Conservation (phyloP, 768 basidiomycete genomes). For the Megacollybia marginata region DNA sequence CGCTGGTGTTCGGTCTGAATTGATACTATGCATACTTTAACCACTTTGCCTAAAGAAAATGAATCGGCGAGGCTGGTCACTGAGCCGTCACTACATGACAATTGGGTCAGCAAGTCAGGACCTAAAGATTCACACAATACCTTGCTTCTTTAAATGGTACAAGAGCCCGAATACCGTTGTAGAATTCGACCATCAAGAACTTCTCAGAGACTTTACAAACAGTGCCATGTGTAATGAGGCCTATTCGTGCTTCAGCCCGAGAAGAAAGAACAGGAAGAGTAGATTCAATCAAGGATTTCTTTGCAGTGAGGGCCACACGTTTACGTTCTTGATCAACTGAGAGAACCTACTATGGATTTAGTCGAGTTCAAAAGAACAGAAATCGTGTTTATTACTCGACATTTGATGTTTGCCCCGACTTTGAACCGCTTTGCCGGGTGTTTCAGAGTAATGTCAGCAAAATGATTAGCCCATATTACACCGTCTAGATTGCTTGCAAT, state of each 20-base stretch:
- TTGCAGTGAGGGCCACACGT: slow-evolving; percentile 81
- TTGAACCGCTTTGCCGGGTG: slow-evolving; percentile 92
- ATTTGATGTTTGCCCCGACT: slow-evolving; percentile 73
- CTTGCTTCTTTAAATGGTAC: slow-evolving; percentile 78
- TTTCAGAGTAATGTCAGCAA: slow-evolving; percentile 90
- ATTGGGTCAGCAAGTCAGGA: slow-evolving; percentile 3
- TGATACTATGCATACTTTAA: slow-evolving; percentile 74
- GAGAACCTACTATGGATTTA: slow-evolving; percentile 48
- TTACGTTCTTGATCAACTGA: slow-evolving; percentile 75
- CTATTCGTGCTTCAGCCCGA: slow-evolving; percentile 61
- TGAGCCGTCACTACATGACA: slow-evolving; percentile 52
- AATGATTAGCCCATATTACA: slow-evolving; percentile 91
- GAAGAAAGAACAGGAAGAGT: slow-evolving; percentile 60
- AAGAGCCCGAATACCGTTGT: slow-evolving; percentile 78
- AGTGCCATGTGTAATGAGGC: slow-evolving; percentile 72
- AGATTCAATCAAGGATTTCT: slow-evolving; percentile 84
- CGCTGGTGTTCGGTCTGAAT: slow-evolving; percentile 50
- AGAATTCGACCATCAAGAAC: slow-evolving; percentile 81
- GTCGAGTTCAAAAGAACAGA: slow-evolving; percentile 3
- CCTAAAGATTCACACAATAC: slow-evolving; percentile 28
- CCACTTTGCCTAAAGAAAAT: slow-evolving; percentile 75
- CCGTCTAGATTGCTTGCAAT: slow-evolving; percentile 86
- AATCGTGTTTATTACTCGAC: slow-evolving; percentile 50
- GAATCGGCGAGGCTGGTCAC: slow-evolving; percentile 47
- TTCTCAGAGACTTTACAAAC: slow-evolving; percentile 80